Base-by-base conservation (phyloP, 805 yeast species). In the Candida nitratophila region DNA sequence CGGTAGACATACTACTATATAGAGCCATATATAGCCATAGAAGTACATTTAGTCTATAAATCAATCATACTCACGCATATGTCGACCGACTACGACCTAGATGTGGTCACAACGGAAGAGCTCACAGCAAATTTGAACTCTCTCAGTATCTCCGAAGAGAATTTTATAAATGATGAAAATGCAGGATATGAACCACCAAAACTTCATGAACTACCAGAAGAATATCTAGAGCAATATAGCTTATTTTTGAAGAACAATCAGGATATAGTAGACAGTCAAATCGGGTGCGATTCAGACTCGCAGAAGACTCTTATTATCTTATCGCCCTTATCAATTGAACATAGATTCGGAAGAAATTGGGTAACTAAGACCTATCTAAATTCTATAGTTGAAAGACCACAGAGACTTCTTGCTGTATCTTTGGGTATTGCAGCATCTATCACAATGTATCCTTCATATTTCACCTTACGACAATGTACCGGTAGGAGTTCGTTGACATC, bases 331-430 rank as follows among this genome's bases (percentile, higher is more conserved):
- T 79, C 88, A 1, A 68, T 83, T 29, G 75, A 78, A 48, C 96
- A 86, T 63, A 76, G 77, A 0, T 87, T 84, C 59, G 80, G 86
- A 4, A 70, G 96, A 33, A 67, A 68, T 26, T 86, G 96, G 96
- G 88, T 81, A 2, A 66, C 86, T 8, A 84, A 81, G 56, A 61
- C 78, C 1, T 82, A 83, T 53, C 60, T 74, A 37, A 66, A 82
- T 16, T 76, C 89, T 0, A 81, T 86, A 31, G 91, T 86, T 22
- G 96, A 86, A 61, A 66, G 91, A 38, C 96, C 96, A 1, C 90
- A 86, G 60, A 68, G 96, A 27, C 63, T 86, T 39, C 68, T 82
- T 44, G 93, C 95, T 0, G 70, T 81, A 9, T 79, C 87, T n/a
- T 66, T 86, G 46, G 96, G 96, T 1, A 74, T 86, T 21, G 76